These are phyloP conservation scores for Pezicula radicicola DNA, from an alignment of 2,329 filamentous ascomycete species.

Conservation along the genomic window DNA sequence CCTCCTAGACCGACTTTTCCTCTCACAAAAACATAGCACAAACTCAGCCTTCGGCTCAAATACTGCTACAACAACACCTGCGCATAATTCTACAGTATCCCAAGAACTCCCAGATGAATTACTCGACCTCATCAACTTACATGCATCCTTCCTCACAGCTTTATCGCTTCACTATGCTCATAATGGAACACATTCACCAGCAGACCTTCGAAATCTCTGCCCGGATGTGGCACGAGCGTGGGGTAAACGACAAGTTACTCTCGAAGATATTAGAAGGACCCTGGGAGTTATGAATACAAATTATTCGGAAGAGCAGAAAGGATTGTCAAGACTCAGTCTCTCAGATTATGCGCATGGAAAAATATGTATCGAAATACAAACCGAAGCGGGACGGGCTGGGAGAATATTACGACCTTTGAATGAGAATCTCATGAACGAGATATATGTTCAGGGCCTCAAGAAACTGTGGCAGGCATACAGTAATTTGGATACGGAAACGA, in stretches of 20 bases:
- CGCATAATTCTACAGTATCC: slow-evolving; percentile 4
- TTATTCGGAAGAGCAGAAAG: slow-evolving; percentile 31
- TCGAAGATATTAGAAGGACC: slow-evolving; percentile 63
- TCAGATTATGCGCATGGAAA: slow-evolving; percentile 51
- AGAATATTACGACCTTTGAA: slow-evolving; percentile 38
- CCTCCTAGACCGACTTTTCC: slow-evolving; percentile 26
- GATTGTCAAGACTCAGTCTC: slow-evolving; percentile 33
- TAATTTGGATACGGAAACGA: slow-evolving; percentile 1
- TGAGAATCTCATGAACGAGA: slow-evolving; percentile 48
- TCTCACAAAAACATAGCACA: slow-evolving; percentile 20
- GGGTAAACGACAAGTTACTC: slow-evolving; percentile 66
- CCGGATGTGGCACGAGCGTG: slow-evolving; percentile 65
- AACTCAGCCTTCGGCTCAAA: slow-evolving; percentile 11
- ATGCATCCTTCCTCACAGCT: slow-evolving; percentile 66
- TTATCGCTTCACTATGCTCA: slow-evolving; percentile 68
- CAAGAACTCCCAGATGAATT: slow-evolving; percentile 46
- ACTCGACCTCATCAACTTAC: slow-evolving; percentile 58
- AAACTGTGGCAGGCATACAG: slow-evolving; percentile 36
- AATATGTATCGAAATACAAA: slow-evolving; percentile 54
- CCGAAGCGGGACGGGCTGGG: slow-evolving; percentile 10
- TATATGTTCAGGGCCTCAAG: slow-evolving; percentile 52
- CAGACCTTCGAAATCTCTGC: slow-evolving; percentile 59
- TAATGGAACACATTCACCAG: slow-evolving; percentile 58
- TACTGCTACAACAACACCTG: slow-evolving; percentile 11
- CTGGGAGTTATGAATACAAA: slow-evolving; percentile 54